phyloP scores from a whole-genome alignment of 129 eudicot genomes.

The Saposhnikovia divaricata region DNA sequence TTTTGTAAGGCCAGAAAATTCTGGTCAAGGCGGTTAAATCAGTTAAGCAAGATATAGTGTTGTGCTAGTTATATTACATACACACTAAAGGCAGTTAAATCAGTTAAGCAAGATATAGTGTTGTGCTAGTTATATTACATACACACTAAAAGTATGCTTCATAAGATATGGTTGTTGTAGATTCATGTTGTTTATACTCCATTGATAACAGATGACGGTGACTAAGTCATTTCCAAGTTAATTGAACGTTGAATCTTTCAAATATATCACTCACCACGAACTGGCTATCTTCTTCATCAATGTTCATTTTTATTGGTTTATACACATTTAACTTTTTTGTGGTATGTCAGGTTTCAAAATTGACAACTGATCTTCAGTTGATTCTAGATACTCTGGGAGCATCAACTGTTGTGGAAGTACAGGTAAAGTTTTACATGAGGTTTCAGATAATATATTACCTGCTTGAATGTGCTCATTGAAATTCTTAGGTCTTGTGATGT shows the following conservation, averaged over 20 bases:
- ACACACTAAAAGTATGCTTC: neutral
- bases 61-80: neutral
- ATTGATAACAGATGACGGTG: neutral
- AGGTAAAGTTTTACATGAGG: constrained; percentile 28
- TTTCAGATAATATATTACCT: neutral
- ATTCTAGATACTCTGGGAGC: constrained; percentile 38
- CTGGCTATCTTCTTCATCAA: neutral
- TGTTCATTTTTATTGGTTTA: neutral
- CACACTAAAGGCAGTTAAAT: neutral
- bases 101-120: neutral
- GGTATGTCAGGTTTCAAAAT: constrained; percentile 39
- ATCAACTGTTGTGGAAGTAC: constrained; percentile 53
- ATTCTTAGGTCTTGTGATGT: neutral
- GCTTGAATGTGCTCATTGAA: neutral
- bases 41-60: neutral
- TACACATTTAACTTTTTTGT: neutral
- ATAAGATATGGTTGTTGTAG: neutral
- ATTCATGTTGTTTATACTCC: neutral
- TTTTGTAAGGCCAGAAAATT: neutral
- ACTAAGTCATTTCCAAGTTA: neutral
- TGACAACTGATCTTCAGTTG: constrained; percentile 38
- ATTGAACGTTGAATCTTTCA: neutral
- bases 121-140: neutral
- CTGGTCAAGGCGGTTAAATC: neutral
- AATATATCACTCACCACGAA: neutral